Conservation (phyloP, 148 eudicot genomes). For the Chenopodium suecicum region DNA sequence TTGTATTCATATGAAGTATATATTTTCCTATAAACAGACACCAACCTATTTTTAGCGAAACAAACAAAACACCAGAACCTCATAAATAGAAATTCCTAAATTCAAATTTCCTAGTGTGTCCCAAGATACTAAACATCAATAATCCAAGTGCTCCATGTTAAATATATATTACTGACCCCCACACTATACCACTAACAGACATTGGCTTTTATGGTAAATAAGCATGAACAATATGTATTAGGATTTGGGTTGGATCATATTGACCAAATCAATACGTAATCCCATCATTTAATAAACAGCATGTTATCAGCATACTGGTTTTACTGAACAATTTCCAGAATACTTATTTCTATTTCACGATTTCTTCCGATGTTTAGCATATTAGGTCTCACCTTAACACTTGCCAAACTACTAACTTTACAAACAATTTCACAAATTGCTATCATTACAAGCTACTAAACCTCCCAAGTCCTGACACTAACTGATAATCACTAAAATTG, state of each 20-base stretch:
- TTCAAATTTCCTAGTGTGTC: background rate
- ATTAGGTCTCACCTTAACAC: background rate
- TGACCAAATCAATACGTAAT: background rate
- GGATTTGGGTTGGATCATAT: background rate
- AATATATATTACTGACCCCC: background rate
- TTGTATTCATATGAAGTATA: background rate
- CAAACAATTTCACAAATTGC: background rate
- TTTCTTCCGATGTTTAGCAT: background rate
- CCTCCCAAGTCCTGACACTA: background rate
- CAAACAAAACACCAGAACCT: background rate
- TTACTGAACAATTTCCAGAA: background rate
- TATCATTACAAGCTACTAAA: background rate
- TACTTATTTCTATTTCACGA: background rate
- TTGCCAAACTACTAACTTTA: background rate
- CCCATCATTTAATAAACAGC: background rate
- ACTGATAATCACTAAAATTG: background rate
- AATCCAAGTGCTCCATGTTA: background rate
- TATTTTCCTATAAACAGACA: background rate
- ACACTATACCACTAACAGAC: background rate
- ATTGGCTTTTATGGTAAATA: background rate
- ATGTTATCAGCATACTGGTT: background rate
- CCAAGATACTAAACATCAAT: background rate
- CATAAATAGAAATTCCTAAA: background rate
- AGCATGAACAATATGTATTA: background rate
- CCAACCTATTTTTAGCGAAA: background rate